Conservation (phyloP, 139 green algal species). For the Coelastrella sp. region DNA sequence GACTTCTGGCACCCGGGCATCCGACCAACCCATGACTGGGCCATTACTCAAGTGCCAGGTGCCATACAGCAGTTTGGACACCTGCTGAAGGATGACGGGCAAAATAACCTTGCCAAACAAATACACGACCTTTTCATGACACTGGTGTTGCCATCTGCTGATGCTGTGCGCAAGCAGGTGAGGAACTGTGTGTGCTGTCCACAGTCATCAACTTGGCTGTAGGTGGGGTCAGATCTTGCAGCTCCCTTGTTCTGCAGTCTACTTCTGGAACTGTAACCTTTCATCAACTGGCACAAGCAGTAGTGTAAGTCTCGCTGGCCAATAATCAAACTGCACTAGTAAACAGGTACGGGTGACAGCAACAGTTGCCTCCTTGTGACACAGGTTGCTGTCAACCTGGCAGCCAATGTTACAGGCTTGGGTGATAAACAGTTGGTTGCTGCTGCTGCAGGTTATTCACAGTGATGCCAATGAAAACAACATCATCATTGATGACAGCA, state of each 20-base stretch:
- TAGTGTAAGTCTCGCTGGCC: too few relatives aligned
- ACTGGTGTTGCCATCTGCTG: not conserved
- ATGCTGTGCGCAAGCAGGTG: conserved; percentile 17
- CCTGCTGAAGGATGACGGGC: not conserved
- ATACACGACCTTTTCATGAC: not conserved
- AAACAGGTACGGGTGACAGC: too few relatives aligned
- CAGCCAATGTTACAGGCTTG: too few relatives aligned
- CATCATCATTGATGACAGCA: conserved; percentile 28
- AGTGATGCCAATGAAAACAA: conserved; percentile 45
- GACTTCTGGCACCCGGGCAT: conserved; percentile 33
- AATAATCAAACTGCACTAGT: too few relatives aligned
- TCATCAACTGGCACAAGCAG: too few relatives aligned
- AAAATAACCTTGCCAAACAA: not conserved
- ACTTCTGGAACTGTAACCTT: too few relatives aligned
- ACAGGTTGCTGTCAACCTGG: too few relatives aligned
- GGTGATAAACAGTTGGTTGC: not conserved
- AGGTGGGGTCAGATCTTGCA: too few relatives aligned
- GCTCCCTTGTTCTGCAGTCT: too few relatives aligned
- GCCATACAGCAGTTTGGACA: conserved; percentile 31
- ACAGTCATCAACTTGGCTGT: too few relatives aligned
- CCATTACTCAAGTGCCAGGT: not conserved
- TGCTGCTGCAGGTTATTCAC: conserved; percentile 27
- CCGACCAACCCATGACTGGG: conserved; percentile 41
- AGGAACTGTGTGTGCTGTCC: not conserved
- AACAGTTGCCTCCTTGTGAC: too few relatives aligned